Evolutionary conservation across 345 rosid genomes (phyloP).

Genomic region (Noccaea caerulescens): DNA sequence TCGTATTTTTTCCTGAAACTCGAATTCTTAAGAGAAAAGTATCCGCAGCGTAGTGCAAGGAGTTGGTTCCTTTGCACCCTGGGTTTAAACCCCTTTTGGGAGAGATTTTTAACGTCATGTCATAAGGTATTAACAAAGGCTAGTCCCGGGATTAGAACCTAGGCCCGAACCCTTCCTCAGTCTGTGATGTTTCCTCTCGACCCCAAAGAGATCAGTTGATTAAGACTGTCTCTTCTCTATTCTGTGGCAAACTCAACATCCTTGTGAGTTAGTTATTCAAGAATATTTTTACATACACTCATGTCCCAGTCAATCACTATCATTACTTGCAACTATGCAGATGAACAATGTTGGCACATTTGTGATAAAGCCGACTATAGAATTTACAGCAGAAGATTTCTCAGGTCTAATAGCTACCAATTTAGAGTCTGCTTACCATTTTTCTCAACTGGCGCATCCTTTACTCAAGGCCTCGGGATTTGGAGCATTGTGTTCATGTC

Average conservation of each 20-base stretch:
- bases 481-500: no score
- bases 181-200: constrained; percentile 55
- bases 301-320: not conserved
- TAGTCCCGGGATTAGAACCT: no score
- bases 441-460: constrained; percentile 25
- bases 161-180: no score
- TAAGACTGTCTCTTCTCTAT: constrained; percentile 44
- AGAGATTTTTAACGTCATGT: no score
- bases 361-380: constrained; percentile 44
- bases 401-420: constrained; percentile 4
- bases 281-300: not conserved
- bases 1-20: no score
- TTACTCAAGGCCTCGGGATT: constrained; percentile 11
- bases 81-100: no score
- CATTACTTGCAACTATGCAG: constrained; percentile 32
- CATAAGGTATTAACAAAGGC: no score
- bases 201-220: constrained; percentile 51
- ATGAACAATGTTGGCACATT: constrained; percentile 60
- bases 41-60: no score
- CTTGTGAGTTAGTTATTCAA: constrained; percentile 44
- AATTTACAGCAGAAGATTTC: constrained; percentile 22
- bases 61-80: no score
- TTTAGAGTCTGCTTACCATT: constrained; percentile 25
- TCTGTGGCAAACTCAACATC: constrained; percentile 57
- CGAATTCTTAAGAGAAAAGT: no score